Evolutionary conservation across 495 filamentous ascomycete species (phyloP).

Genomic region (Antarctomyces pellizariae): DNA sequence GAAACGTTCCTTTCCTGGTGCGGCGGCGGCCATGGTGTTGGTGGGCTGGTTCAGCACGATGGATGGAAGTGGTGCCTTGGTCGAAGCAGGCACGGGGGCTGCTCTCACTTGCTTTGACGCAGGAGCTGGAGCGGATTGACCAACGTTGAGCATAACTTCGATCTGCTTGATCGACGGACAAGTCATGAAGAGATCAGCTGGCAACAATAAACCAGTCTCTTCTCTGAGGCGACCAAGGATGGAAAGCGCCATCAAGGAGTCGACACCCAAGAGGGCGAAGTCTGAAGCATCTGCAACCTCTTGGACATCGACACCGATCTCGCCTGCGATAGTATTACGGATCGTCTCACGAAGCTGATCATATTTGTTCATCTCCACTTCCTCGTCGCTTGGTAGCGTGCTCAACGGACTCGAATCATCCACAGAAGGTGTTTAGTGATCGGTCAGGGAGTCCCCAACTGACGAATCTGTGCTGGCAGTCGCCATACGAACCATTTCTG

Average conservation of each 20-base stretch:
- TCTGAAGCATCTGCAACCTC: constrained; percentile 31
- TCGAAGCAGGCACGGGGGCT: constrained; percentile 3
- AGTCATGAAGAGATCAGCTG: constrained; percentile 23
- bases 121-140: constrained; percentile 4
- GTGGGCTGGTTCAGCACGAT: constrained; percentile 21
- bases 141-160: constrained; percentile 5
- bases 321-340: constrained; percentile 35
- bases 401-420: too few species aligned
- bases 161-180: constrained; percentile 6
- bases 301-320: constrained; percentile 41
- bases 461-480: too few species aligned
- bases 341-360: constrained; percentile 29
- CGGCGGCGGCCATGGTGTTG: constrained; percentile 28
- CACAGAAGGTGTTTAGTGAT: too few species aligned
- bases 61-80: constrained; percentile 14
- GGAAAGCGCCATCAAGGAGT: constrained; percentile 33
- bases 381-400: too few species aligned
- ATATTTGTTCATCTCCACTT: too few species aligned
- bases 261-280: constrained; percentile 31
- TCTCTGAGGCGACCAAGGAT: constrained; percentile 34
- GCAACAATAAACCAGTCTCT: constrained; percentile 24
- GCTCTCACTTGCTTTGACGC: constrained; percentile 3
- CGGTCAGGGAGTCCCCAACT: too few species aligned
- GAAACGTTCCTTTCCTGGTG: too few species aligned
- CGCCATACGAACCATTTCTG: too few species aligned